Evolutionary conservation across 2,329 filamentous ascomycete genomes (phyloP).

Genomic region (Aureobasidium uvarum): DNA sequence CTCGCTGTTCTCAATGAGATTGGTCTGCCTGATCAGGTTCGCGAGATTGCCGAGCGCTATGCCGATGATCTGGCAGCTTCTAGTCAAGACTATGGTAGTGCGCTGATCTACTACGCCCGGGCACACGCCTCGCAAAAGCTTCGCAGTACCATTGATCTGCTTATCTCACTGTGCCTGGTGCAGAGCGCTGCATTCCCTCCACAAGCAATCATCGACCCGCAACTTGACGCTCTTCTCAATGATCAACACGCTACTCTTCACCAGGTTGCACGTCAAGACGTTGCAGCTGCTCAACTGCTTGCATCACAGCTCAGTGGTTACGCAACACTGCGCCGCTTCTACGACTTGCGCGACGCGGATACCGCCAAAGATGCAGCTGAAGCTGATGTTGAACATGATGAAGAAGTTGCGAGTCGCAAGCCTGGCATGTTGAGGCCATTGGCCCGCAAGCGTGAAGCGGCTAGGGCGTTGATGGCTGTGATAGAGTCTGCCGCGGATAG

Average conservation of each 20-base stretch:
- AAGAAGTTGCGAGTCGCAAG: slow-evolving; percentile 32
- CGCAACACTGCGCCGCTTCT: slow-evolving; percentile 85
- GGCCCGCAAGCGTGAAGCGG: slow-evolving; percentile 66
- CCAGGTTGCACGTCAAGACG: slow-evolving; percentile 68
- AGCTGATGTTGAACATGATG: slow-evolving; percentile 15
- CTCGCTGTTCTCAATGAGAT: slow-evolving; percentile 75
- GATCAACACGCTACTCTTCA: slow-evolving; percentile 71
- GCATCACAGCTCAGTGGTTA: slow-evolving; percentile 88
- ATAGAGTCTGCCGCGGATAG: slow-evolving; percentile 84
- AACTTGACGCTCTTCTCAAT: slow-evolving; percentile 66
- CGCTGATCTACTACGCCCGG: slow-evolving; percentile 86
- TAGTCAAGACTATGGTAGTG: slow-evolving; percentile 77
- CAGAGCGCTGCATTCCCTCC: slow-evolving; percentile 80
- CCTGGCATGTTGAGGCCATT: slow-evolving; percentile 48
- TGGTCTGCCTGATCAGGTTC: slow-evolving; percentile 73
- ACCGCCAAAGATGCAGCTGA: slow-evolving; percentile 31
- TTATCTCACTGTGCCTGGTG: slow-evolving; percentile 83
- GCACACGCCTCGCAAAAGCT: slow-evolving; percentile 77
- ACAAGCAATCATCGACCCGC: slow-evolving; percentile 66
- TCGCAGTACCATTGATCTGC: slow-evolving; percentile 77
- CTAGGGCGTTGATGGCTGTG: slow-evolving; percentile 73
- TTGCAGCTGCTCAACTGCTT: slow-evolving; percentile 77
- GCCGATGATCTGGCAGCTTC: slow-evolving; percentile 72
- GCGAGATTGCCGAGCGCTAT: slow-evolving; percentile 81
- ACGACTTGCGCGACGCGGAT: slow-evolving; percentile 78